Evolutionary conservation across 2,329 filamentous ascomycete species (phyloP).

Genomic region (Trichoderma koningii): DNA sequence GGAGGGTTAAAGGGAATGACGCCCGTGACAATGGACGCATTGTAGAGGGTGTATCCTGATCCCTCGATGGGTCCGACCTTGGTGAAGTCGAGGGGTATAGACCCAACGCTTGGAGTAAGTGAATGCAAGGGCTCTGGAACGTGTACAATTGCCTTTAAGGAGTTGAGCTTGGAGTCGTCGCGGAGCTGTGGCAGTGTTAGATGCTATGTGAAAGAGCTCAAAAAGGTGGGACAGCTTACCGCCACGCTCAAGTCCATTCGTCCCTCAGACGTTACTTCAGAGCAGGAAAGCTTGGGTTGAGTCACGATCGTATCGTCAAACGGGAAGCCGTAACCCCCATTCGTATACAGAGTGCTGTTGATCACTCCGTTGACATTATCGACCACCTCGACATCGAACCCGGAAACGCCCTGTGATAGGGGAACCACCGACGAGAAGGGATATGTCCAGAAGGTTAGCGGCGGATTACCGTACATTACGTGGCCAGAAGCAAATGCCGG

Average conservation of each 20-base stretch:
- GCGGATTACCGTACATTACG: slow-evolving; percentile 18
- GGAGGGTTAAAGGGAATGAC: not conserved
- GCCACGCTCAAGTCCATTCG: slow-evolving; percentile 19
- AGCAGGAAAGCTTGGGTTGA: slow-evolving; percentile 21
- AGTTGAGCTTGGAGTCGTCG: not conserved
- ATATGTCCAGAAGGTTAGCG: slow-evolving; percentile 26
- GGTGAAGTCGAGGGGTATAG: slow-evolving; percentile 17
- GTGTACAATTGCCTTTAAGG: not conserved
- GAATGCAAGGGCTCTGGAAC: slow-evolving; percentile 9
- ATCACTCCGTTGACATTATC: slow-evolving; percentile 24
- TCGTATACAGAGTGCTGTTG: slow-evolving; percentile 24
- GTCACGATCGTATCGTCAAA: slow-evolving; percentile 25
- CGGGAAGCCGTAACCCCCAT: slow-evolving; percentile 26
- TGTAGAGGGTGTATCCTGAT: slow-evolving; percentile 26
- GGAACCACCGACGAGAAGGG: slow-evolving; percentile 18
- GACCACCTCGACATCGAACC: slow-evolving; percentile 27
- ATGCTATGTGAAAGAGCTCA: too few relatives aligned
- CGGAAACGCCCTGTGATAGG: slow-evolving; percentile 20
- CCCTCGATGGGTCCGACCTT: slow-evolving; percentile 1
- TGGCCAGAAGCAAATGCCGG: not conserved
- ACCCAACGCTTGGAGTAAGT: slow-evolving; percentile 9
- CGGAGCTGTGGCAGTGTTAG: slow-evolving; percentile 4
- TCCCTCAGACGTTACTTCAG: not conserved
- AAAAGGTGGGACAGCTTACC: too few relatives aligned
- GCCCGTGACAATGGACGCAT: slow-evolving; percentile 13